Evolutionary conservation across 106 monocot genomes (phyloP).

Genomic region (Allium sativum): DNA sequence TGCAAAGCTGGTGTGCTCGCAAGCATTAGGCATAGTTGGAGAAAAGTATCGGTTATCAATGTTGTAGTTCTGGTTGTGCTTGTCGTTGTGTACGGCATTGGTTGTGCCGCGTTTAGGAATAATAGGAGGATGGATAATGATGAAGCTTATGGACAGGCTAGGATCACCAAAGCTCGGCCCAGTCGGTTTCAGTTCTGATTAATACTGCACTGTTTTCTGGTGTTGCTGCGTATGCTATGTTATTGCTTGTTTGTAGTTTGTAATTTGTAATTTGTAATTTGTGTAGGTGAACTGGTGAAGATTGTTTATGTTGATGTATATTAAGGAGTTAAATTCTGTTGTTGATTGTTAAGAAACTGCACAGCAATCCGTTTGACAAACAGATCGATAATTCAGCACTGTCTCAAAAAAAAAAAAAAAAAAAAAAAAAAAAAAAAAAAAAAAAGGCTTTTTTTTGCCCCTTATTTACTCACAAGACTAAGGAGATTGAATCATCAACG

Average conservation of each 20-base stretch:
- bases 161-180: constrained; percentile 63
- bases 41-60: constrained; percentile 56
- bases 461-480: no score
- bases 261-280: not conserved
- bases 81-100: constrained; percentile 42
- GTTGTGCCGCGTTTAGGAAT: constrained; percentile 47
- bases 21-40: constrained; percentile 43
- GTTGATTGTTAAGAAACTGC: no score
- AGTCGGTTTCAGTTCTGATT: constrained; percentile 56
- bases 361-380: no score
- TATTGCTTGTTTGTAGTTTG: not conserved
- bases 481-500: no score
- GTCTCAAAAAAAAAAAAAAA: no score
- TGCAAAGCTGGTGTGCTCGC: constrained; percentile 62
- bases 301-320: no score
- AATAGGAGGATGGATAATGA: constrained; percentile 43
- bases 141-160: constrained; percentile 36
- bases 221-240: not conserved
- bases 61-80: constrained; percentile 53
- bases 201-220: no score
- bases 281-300: no score
- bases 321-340: no score
- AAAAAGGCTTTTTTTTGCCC: no score
- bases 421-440: no score
- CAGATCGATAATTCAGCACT: no score